These are phyloP conservation scores for Pulveroboletus frians DNA, from an alignment of 768 basidiomycete species.

Conservation along the genomic window DNA sequence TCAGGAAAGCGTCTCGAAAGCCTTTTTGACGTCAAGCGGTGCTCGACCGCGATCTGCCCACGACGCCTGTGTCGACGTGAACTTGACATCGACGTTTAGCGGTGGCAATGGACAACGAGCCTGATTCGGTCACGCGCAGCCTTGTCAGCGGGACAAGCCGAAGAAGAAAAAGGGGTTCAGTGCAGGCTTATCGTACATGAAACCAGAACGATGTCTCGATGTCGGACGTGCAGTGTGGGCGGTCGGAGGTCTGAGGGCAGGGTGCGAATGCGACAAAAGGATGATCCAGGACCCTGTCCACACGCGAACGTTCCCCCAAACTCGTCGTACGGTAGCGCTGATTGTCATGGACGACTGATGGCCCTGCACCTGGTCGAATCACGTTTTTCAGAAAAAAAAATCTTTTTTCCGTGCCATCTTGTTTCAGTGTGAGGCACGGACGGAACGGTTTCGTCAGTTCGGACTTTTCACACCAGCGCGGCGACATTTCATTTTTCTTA, in stretches of 20 bases:
- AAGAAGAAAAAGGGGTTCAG: not conserved
- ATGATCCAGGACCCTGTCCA: not conserved
- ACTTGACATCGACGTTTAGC: too few species aligned
- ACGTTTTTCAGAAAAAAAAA: not conserved
- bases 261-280: constrained; percentile 2
- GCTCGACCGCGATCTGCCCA: too few species aligned
- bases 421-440: constrained; percentile 3
- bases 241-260: too few species aligned
- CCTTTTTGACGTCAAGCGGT: too few species aligned
- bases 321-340: too few species aligned
- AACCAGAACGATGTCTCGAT: too few species aligned
- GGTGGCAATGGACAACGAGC: too few species aligned
- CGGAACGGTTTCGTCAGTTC: constrained; percentile 2
- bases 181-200: too few species aligned
- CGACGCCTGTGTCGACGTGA: too few species aligned
- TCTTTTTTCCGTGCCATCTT: not conserved
- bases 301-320: not conserved
- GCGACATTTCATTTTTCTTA: constrained; percentile 21
- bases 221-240: too few species aligned
- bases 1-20: not conserved
- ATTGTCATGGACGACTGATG: not conserved
- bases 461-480: constrained; percentile 28
- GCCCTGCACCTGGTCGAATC: constrained; percentile 5
- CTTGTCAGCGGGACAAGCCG: constrained; percentile 10
- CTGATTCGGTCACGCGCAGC: not conserved